A percentile compares a stretch with the other conserved stretches of the same genome.
phyloP scores from a whole-genome alignment of 306 rosid genomes.

The Ammopiptanthus mongolicus region DNA sequence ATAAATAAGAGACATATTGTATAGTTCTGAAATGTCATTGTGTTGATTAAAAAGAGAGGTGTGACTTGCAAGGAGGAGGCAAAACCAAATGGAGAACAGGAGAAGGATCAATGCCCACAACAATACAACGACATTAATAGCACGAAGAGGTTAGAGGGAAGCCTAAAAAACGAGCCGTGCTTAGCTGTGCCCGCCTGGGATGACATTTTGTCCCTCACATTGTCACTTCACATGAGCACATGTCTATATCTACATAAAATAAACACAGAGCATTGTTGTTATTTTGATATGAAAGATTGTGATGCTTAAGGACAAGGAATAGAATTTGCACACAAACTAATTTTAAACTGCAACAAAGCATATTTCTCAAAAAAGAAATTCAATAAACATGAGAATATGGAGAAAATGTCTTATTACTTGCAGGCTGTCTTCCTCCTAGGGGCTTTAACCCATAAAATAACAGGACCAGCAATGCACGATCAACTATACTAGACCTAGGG shows the following conservation, averaged over 20 bases:
- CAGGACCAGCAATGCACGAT: neutral
- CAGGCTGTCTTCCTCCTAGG: neutral
- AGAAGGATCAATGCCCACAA: neutral
- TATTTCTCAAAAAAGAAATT: no score
- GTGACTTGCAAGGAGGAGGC: neutral
- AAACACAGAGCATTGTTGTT: neutral
- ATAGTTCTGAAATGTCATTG: no score
- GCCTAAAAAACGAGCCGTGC: neutral
- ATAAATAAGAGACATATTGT: no score
- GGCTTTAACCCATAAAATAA: constrained; percentile 1
- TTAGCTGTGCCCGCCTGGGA: neutral
- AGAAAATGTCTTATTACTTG: neutral
- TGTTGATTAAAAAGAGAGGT: neutral
- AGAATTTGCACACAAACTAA: neutral
- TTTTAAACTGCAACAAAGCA: neutral
- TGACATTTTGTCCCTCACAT: neutral
- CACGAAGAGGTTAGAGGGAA: neutral
- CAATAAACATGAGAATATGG: neutral
- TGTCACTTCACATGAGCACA: neutral
- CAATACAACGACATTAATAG: neutral
- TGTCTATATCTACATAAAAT: neutral
- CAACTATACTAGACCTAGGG: neutral
- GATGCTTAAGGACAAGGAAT: neutral
- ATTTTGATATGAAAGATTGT: neutral
- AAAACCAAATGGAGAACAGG: neutral